Conservation (phyloP, 495 filamentous ascomycete species). For the Penicillium parvum region DNA sequence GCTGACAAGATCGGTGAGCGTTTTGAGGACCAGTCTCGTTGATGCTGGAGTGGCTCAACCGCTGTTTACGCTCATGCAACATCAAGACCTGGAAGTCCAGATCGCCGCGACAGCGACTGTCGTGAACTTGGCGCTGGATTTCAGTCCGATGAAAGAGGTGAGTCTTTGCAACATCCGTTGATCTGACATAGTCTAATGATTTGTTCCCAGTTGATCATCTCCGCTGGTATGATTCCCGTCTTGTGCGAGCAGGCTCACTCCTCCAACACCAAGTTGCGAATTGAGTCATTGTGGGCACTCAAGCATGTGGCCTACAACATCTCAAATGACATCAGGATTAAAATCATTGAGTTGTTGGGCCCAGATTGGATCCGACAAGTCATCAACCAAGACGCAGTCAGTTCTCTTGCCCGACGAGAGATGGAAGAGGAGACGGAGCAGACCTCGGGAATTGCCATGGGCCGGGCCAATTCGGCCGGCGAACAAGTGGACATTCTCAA, state of each 20-base stretch:
- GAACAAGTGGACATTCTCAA: conserved; percentile 65
- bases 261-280: conserved; percentile 61
- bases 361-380: conserved; percentile 75
- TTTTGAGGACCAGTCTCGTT: conserved; percentile 78
- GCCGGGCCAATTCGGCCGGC: conserved; percentile 60
- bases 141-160: conserved; percentile 86
- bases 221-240: conserved; percentile 69
- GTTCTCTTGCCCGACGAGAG: conserved; percentile 26
- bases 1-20: conserved; percentile 76
- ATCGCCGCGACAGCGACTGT: conserved; percentile 77
- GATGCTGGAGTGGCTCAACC: conserved; percentile 79
- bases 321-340: conserved; percentile 64
- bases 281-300: conserved; percentile 86
- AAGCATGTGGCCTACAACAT: conserved; percentile 77
- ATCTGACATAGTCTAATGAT: conserved; percentile 16
- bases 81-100: conserved; percentile 75
- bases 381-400: conserved; percentile 51
- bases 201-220: conserved; percentile 58
- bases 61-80: conserved; percentile 68
- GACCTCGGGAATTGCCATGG: conserved; percentile 45
- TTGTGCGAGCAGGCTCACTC: conserved; percentile 84
- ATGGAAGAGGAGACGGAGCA: conserved; percentile 39
- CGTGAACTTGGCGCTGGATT: conserved; percentile 78
- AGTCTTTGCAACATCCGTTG: conserved; percentile 28
- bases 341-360: conserved; percentile 69